phyloP scores from a whole-genome alignment of 192 early-diverging fungal genomes.

The Glomus cerebriforme region DNA sequence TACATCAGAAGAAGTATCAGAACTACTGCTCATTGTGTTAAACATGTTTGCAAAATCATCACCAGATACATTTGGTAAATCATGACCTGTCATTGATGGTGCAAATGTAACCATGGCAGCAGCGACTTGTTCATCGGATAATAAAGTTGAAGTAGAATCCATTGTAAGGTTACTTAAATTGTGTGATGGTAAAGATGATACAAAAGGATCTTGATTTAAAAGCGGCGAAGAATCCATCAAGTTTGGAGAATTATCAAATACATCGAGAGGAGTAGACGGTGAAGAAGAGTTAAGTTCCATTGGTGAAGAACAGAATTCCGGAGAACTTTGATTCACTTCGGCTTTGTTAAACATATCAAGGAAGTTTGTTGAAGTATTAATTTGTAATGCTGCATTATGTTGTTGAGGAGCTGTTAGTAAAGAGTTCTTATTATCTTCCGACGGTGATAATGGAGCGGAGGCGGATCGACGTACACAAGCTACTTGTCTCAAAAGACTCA shows the following conservation, averaged over 20 bases:
- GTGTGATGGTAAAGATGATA: slow-evolving; percentile 13
- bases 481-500: neutral
- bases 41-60: slow-evolving; percentile 27
- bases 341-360: slow-evolving; percentile 29
- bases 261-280: slow-evolving; percentile 22
- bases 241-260: slow-evolving; percentile 23
- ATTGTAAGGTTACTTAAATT: slow-evolving; percentile 13
- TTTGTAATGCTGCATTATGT: slow-evolving; percentile 1
- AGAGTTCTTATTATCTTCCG: neutral
- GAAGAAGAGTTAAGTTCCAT: slow-evolving; percentile 32
- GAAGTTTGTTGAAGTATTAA: slow-evolving; percentile 21
- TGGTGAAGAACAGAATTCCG: slow-evolving; percentile 25
- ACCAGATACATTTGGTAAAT: neutral
- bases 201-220: slow-evolving; percentile 28
- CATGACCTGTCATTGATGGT: slow-evolving; percentile 8
- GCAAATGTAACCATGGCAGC: slow-evolving; percentile 5
- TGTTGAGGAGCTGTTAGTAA: slow-evolving; percentile 11
- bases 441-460: slow-evolving; percentile 27
- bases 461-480: slow-evolving; percentile 13
- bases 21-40: slow-evolving; percentile 1
- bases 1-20: slow-evolving; percentile 10
- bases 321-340: slow-evolving; percentile 21
- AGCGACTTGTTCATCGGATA: slow-evolving; percentile 1
- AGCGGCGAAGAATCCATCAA: slow-evolving; percentile 29
- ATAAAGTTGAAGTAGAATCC: neutral